Base-by-base conservation (phyloP, 805 yeast species). In the Cyberlindnera xishuangbannaensis region DNA sequence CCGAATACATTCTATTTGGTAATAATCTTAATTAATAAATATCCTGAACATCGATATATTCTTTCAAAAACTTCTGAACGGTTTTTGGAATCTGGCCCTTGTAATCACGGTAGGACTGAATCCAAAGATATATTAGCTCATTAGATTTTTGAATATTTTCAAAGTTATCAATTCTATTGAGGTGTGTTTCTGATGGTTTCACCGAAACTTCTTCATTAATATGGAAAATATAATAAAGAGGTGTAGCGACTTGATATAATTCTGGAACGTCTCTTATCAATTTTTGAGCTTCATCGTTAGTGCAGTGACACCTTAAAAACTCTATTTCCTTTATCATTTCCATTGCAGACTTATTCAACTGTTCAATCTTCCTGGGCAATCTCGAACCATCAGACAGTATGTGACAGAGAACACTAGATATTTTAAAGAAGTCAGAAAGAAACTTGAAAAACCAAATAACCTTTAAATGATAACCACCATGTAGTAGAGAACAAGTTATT, bases 401-500 rank as follows among this genome's bases (percentile, higher is more conserved):
- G 6, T 20, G 27, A 9, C 22, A 10, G 7, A 27, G 15, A 9
- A 34, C 14, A 13, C 26, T 25, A 3, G 27, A 22, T 6, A 42
- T 16, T 4, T 26, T 15, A 18, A 40, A 61, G 31, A 54, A 60
- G 32, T 57, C 51, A 24, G 56, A 54, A 25, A 69, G 41, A 13
- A 55, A 50, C 33, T 55, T 56, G 42, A 71, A 69, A 27, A 69
- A 61, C 65, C 68, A 62, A 14, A 72, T 41, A 3, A 62, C 48
- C 27, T 58, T 62, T 8, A 69, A 17, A 37, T 66, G 69, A 18
- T 63, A 47, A 1, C 68, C 71, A 12, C 77, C 77, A 36, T 57
- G 60, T 27, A 71, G 41, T 7, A 67, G 25, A 7, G 71, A 38
- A 0, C 69, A 69, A 58, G 67, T 62, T 1, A 69, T 33, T 2